Conservation (phyloP, 2,329 filamentous ascomycete genomes). For the Neopestalotiopsis clavispora region DNA sequence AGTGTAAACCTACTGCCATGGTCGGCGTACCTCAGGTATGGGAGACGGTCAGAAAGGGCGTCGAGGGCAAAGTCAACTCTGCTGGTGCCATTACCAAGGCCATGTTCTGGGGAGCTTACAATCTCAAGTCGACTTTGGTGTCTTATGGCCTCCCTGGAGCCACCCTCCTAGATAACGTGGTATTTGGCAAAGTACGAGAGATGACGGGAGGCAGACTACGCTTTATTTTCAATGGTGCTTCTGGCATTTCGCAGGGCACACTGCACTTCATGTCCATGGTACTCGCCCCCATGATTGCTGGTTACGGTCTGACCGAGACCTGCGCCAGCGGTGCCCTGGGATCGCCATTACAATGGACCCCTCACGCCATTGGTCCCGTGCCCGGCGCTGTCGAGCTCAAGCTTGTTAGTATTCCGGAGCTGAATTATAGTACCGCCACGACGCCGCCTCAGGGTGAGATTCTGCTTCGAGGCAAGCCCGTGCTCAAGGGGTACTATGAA, state of each 20-base stretch:
- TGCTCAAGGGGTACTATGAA: conserved; percentile 80
- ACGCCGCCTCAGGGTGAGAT: conserved; percentile 90
- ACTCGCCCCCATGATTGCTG: conserved; percentile 90
- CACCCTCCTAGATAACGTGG: conserved; percentile 75
- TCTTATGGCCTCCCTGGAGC: conserved; percentile 66
- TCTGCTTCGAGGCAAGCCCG: conserved; percentile 78
- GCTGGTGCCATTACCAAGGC: conserved; percentile 73
- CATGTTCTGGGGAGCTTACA: conserved; percentile 75
- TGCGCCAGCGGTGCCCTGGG: conserved; percentile 82
- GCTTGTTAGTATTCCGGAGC: conserved; percentile 86
- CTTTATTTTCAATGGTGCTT: conserved; percentile 93
- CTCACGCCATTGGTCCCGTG: conserved; percentile 77
- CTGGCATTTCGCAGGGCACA: conserved; percentile 86
- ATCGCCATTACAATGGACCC: conserved; percentile 84
- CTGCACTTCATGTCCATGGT: conserved; percentile 90
- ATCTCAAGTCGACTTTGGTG: conserved; percentile 64
- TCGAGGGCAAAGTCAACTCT: conserved; percentile 77
- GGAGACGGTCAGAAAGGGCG: conserved; percentile 97
- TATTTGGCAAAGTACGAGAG: conserved; percentile 91
- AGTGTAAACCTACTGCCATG: conserved; percentile 86
- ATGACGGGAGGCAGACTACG: conserved; percentile 87
- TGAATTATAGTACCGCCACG: conserved; percentile 80
- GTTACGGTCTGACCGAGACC: conserved; percentile 95
- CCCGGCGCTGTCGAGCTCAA: conserved; percentile 84
- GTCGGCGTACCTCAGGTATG: conserved; percentile 96